phyloP scores from a whole-genome alignment of 164 flowering plant genomes.

The Umbilicus rupestris region DNA sequence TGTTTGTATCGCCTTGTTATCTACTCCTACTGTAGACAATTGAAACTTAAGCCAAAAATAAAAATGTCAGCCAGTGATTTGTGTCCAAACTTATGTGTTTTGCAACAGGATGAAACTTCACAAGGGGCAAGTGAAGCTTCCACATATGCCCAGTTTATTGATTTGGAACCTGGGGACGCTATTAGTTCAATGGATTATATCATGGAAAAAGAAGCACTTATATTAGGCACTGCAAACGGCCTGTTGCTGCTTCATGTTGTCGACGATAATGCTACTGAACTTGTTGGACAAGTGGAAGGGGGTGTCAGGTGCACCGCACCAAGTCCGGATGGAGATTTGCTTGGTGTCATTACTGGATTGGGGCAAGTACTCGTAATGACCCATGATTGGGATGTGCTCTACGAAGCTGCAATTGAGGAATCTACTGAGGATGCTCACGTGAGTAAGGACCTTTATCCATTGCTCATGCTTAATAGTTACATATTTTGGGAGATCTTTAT shows the following conservation, averaged over 20 bases:
- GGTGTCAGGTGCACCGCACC: slow-evolving; percentile 73
- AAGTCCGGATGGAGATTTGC: slow-evolving; percentile 96
- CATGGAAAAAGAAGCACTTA: slow-evolving; percentile 86
- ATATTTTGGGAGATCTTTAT: not conserved
- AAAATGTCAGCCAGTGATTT: not conserved
- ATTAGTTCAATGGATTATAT: slow-evolving; percentile 68
- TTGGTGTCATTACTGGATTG: slow-evolving; percentile 59
- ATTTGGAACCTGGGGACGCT: slow-evolving; percentile 63
- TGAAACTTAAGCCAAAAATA: no score
- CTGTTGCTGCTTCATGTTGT: slow-evolving; percentile 44
- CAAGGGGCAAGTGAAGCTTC: slow-evolving; percentile 18
- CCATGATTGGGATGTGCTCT: slow-evolving; percentile 88
- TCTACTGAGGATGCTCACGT: slow-evolving; percentile 45
- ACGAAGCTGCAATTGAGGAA: slow-evolving; percentile 59
- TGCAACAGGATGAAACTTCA: slow-evolving; percentile 32
- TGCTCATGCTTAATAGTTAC: not conserved
- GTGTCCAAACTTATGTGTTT: not conserved
- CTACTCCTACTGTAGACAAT: no score
- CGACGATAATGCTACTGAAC: slow-evolving; percentile 48
- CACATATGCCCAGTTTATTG: slow-evolving; percentile 33
- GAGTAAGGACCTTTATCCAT: slow-evolving; percentile 45
- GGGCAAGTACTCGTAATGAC: slow-evolving; percentile 85
- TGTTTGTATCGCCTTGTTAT: no score
- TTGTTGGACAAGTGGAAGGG: slow-evolving; percentile 88
- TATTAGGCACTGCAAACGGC: slow-evolving; percentile 68